Base-by-base conservation (phyloP, 768 basidiomycete species). In the Lentinula boryana region DNA sequence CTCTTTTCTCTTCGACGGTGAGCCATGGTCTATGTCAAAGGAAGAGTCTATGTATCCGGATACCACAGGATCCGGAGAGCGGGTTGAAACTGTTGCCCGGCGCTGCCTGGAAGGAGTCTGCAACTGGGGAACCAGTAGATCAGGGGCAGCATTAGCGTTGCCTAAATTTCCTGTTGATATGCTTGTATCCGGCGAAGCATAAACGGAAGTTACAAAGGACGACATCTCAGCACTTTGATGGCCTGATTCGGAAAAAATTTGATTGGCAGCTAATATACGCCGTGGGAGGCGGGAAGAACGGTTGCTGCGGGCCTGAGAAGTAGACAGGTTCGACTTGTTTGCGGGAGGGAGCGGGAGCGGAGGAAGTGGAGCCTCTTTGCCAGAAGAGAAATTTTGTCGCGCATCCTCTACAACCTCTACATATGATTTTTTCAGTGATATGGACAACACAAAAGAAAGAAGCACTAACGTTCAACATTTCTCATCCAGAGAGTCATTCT, bases 401-500 rank as follows among this genome's bases (percentile, higher is more conserved):
- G 91, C 85, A 66, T 92, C 92, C 68, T 91, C 87, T 6, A 92
- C 88, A 15, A 92, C 90, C 75, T 84, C 91, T 93, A 70, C 54
- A 64, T 60, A 58, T 13, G 62, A 50, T 64, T 56, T 67, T 41
- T 57, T 63, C 57, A 48, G 66, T 4, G 23, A 23, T 33, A 21
- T 41, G 9, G 50, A 61, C 21, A 35, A 18, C 9, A 44, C 33
- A 55, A 32, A 51, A 23, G 40, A 4, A 35, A 4, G 3, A 33
- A 36, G 38, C 8, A 82, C 90, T 68, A 70, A 92, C 91, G 87
- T 73, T 93, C 91, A 15, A 92, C 88, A 61, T 85, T 90, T 65
- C 82, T 82, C 73, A 91, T 88, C 92, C 92, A 93, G 56, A 88
- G 74, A 1, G 84, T 80, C 87, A 93, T 86, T 56, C 91, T 78